Evolutionary conservation across 2,329 filamentous ascomycete species (phyloP).

Genomic region (Dothistroma septosporum): DNA sequence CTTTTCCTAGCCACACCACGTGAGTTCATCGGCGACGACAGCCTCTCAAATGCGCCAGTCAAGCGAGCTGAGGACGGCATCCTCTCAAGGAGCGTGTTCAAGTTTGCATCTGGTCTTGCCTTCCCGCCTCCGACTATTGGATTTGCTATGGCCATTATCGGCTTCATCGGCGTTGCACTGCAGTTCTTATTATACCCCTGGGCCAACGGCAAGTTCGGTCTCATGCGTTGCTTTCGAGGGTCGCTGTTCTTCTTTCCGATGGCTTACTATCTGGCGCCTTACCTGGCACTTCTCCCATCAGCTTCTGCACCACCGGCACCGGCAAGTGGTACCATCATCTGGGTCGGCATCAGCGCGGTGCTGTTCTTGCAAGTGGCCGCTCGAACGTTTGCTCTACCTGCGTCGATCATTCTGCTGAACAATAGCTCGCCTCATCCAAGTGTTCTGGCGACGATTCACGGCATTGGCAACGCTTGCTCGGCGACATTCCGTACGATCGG

Average conservation of each 20-base stretch:
- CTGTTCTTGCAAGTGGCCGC: conserved; percentile 67
- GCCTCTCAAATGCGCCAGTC: conserved; percentile 7
- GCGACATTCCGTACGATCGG: conserved; percentile 54
- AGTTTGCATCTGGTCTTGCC: conserved; percentile 70
- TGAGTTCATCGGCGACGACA: conserved; percentile 38
- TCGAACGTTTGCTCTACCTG: conserved; percentile 63
- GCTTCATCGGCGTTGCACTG: conserved; percentile 68
- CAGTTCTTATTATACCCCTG: conserved; percentile 68
- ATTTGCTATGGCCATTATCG: conserved; percentile 72
- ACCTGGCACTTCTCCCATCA: conserved; percentile 64
- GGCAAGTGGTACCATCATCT: conserved; percentile 54
- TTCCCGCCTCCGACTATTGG: conserved; percentile 67
- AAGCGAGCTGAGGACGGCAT: conserved; percentile 30
- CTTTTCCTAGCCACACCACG: conserved; percentile 72
- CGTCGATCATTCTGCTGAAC: conserved; percentile 55
- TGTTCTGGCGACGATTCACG: conserved; percentile 57
- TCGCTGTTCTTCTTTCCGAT: conserved; percentile 67
- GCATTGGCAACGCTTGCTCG: conserved; percentile 54
- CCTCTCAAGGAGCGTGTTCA: conserved; percentile 43
- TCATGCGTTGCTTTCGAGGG: conserved; percentile 62
- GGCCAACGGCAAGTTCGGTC: conserved; percentile 63
- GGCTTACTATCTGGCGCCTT: conserved; percentile 66
- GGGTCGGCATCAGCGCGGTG: conserved; percentile 61
- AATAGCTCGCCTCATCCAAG: conserved; percentile 55
- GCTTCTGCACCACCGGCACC: conserved; percentile 46